phyloP scores from a whole-genome alignment of 176 grass and related monocot species.

The Zea luxurians region DNA sequence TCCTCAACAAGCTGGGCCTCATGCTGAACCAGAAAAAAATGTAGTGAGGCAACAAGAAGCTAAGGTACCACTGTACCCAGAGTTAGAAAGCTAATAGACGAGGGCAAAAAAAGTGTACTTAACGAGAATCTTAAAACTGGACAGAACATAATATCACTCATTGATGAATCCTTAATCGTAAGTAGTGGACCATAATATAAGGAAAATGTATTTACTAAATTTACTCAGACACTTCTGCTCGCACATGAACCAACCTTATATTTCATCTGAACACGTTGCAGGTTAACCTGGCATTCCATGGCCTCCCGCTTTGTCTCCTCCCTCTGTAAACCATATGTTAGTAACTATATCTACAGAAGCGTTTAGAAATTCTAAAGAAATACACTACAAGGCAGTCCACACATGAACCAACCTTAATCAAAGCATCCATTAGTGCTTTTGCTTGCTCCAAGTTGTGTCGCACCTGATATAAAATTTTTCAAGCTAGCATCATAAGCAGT shows the following conservation, averaged over 20 bases:
- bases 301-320: constrained; percentile 89
- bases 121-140: not conserved
- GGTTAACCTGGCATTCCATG: constrained; percentile 77
- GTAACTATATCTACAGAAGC: constrained; percentile 8
- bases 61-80: constrained; percentile 26
- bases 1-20: constrained; percentile 88
- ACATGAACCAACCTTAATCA: constrained; percentile 77
- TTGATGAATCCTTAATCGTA: constrained; percentile 1
- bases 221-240: constrained; percentile 9
- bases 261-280: constrained; percentile 85
- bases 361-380: constrained; percentile 24
- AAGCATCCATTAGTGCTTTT: constrained; percentile 77
- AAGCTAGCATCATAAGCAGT: constrained; percentile 31
- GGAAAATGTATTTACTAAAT: constrained; percentile 20
- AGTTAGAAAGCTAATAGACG: constrained; percentile 9
- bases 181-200: constrained; percentile 24
- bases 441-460: constrained; percentile 93
- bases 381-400: constrained; percentile 13
- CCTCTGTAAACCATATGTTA: constrained; percentile 57
- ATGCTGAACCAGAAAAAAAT: constrained; percentile 50
- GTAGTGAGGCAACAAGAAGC: constrained; percentile 12
- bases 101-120: constrained; percentile 7
- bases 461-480: constrained; percentile 64
- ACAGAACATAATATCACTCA: constrained; percentile 13
- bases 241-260: constrained; percentile 60